phyloP scores from a whole-genome alignment of 371 early-diverging fungal species.

The Vairimorpha necatrix region DNA sequence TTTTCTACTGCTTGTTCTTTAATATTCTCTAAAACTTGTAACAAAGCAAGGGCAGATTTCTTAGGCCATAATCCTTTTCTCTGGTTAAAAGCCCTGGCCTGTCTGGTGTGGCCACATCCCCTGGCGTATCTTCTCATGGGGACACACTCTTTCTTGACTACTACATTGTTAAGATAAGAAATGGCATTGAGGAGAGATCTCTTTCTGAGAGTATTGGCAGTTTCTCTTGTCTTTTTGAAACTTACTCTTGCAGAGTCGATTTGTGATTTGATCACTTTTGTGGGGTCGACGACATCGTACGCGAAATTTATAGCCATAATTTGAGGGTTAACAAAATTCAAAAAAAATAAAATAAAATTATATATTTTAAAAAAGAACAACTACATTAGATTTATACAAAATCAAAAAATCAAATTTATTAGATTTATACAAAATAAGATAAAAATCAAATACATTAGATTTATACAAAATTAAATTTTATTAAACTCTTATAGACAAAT shows the following conservation, averaged over 20 bases:
- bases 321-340: constrained; percentile 7
- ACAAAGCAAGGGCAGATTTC: constrained; percentile 84
- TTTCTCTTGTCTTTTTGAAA: constrained; percentile 93
- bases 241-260: constrained; percentile 61
- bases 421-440: neutral
- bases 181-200: constrained; percentile 85
- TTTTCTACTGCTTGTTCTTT: constrained; percentile 88
- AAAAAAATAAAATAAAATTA: neutral
- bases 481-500: too few relatives aligned
- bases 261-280: constrained; percentile 59
- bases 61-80: constrained; percentile 96
- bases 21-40: constrained; percentile 87
- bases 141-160: constrained; percentile 87
- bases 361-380: too few relatives aligned
- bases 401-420: neutral
- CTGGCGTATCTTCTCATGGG: constrained; percentile 94
- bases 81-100: constrained; percentile 83
- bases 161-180: constrained; percentile 84
- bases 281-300: constrained; percentile 38
- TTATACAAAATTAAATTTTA: neutral
- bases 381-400: neutral
- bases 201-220: constrained; percentile 84
- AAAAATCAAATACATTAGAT: neutral
- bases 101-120: constrained; percentile 90
- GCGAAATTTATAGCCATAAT: constrained; percentile 48